phyloP scores from a whole-genome alignment of 2,329 filamentous ascomycete species.

The Alternaria triticina region DNA sequence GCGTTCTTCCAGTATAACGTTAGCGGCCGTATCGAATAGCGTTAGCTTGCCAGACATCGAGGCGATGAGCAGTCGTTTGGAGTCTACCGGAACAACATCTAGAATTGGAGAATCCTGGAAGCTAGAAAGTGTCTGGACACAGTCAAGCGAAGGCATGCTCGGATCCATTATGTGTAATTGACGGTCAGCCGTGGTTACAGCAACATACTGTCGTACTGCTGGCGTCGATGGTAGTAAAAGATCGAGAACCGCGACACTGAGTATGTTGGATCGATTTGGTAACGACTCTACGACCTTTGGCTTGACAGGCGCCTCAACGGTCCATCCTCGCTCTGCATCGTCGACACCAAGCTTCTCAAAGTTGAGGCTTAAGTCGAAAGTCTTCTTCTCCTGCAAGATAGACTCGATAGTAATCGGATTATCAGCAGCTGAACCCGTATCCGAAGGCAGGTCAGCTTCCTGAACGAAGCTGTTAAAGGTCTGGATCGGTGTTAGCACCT shows the following conservation, averaged over 20 bases:
- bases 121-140: conserved; percentile 46
- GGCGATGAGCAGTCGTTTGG: conserved; percentile 58
- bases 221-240: conserved; percentile 32
- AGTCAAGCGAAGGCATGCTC: conserved; percentile 34
- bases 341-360: conserved; percentile 62
- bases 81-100: conserved; percentile 54
- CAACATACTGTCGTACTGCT: conserved; percentile 32
- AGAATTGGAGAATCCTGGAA: conserved; percentile 62
- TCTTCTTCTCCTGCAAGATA: conserved; percentile 66
- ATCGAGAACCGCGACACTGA: conserved; percentile 55
- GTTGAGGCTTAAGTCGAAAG: conserved; percentile 61
- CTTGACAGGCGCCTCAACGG: conserved; percentile 53
- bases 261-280: conserved; percentile 60
- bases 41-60: conserved; percentile 66
- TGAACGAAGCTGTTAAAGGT: conserved; percentile 64
- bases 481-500: conserved; percentile 41
- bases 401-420: conserved; percentile 63
- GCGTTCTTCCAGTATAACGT: conserved; percentile 54
- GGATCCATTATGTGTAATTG: conserved; percentile 56
- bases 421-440: conserved; percentile 54
- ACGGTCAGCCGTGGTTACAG: conserved; percentile 47
- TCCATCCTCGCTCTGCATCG: conserved; percentile 55
- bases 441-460: conserved; percentile 61
- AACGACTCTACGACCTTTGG: conserved; percentile 52
- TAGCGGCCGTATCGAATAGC: conserved; percentile 52